phyloP scores from a whole-genome alignment of 345 rosid species.

The Excoecaria agallocha region DNA sequence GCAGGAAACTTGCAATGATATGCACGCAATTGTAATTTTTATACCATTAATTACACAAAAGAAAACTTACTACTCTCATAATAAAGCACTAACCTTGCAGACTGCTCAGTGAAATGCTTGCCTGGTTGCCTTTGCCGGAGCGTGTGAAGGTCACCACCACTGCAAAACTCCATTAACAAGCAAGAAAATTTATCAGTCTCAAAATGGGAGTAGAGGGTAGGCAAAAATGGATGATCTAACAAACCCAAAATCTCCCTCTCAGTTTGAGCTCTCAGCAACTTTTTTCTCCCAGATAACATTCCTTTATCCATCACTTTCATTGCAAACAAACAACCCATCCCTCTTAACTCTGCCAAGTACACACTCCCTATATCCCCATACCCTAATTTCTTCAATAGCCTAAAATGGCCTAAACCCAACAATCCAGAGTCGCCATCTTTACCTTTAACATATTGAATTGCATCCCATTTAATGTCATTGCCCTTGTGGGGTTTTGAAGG shows the following conservation, averaged over 20 bases:
- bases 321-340: constrained; percentile 66
- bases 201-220: constrained; percentile 77
- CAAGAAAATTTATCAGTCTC: constrained; percentile 85
- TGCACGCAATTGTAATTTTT: neutral
- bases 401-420: constrained; percentile 62
- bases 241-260: constrained; percentile 53
- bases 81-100: constrained; percentile 50
- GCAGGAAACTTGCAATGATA: neutral
- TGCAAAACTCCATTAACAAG: constrained; percentile 79
- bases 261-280: constrained; percentile 17
- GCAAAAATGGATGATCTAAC: constrained; percentile 82
- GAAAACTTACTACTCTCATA: neutral
- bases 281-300: constrained; percentile 13
- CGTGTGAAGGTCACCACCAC: constrained; percentile 81
- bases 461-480: constrained; percentile 71
- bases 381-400: constrained; percentile 66
- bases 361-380: constrained; percentile 82
- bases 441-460: constrained; percentile 54
- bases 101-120: constrained; percentile 65
- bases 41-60: neutral
- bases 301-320: constrained; percentile 89
- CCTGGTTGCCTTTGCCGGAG: constrained; percentile 74
- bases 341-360: constrained; percentile 67
- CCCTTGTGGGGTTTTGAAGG: constrained; percentile 82
- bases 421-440: constrained; percentile 52